A percentile compares a stretch with the other conserved stretches of the same genome.
phyloP scores from a whole-genome alignment of 345 rosid species.

The Salix caprea region DNA sequence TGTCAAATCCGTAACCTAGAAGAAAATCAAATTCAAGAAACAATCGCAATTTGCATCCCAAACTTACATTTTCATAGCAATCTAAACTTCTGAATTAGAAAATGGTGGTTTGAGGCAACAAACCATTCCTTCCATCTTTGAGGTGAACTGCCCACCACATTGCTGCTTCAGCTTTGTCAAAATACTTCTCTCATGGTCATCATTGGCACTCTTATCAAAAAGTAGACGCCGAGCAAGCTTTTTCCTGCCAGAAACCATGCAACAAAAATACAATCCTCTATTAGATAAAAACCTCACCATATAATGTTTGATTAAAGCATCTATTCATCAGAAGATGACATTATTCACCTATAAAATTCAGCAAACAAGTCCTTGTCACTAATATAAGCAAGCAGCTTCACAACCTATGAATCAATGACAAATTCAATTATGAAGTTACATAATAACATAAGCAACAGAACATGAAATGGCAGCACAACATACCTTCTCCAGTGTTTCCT shows the following conservation, averaged over 20 bases:
- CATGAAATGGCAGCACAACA: neutral
- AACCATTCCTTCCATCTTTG: constrained; percentile 45
- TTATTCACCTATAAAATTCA: constrained; percentile 32
- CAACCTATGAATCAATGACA: constrained; percentile 13
- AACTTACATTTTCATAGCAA: neutral
- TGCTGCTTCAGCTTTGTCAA: constrained; percentile 42
- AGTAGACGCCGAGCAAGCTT: constrained; percentile 47
- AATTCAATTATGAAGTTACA: neutral
- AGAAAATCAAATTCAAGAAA: neutral
- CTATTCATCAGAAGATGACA: neutral
- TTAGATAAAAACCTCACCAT: neutral
- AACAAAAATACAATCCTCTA: neutral
- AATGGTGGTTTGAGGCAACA: neutral
- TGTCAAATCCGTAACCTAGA: constrained; percentile 33
- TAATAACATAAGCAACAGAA: neutral
- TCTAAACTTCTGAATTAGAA: neutral
- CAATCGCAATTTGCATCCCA: neutral
- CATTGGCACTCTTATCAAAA: constrained; percentile 33
- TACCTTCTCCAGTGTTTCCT: constrained; percentile 38
- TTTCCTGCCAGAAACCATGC: constrained; percentile 32
- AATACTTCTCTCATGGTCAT: constrained; percentile 35
- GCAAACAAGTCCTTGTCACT: constrained; percentile 35
- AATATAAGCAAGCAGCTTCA: constrained; percentile 34
- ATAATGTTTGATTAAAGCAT: neutral
- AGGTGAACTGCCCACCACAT: constrained; percentile 57